These are phyloP conservation scores for Penicillium pancosmium DNA, from an alignment of 495 filamentous ascomycete genomes.

Conservation along the genomic window DNA sequence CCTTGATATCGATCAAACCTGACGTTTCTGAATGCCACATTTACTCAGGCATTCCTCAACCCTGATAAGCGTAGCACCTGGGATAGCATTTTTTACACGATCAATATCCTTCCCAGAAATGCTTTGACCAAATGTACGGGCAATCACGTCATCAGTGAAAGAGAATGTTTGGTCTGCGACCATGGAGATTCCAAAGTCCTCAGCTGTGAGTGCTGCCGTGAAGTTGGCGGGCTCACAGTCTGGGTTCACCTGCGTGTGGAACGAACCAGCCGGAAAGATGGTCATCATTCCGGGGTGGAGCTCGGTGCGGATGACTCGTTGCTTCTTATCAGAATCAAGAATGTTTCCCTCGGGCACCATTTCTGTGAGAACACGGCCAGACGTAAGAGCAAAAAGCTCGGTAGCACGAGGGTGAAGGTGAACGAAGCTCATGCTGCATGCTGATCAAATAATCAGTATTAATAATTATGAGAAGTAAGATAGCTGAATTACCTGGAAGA, in stretches of 20 bases:
- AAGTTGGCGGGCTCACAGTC: slow-evolving; percentile 38
- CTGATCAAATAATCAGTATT: slow-evolving; percentile 20
- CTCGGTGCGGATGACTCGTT: slow-evolving; percentile 28
- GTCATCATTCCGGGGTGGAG: slow-evolving; percentile 48
- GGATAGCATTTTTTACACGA: slow-evolving; percentile 24
- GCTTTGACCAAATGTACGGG: slow-evolving; percentile 24
- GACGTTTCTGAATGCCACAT: slow-evolving; percentile 26
- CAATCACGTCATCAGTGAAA: slow-evolving; percentile 26
- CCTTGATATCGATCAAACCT: background rate
- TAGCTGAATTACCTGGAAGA: slow-evolving; percentile 35
- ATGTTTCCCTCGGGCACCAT: slow-evolving; percentile 46
- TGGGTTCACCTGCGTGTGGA: slow-evolving; percentile 55
- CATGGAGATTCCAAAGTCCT: slow-evolving; percentile 28
- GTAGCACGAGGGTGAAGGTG: slow-evolving; percentile 45
- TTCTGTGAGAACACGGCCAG: slow-evolving; percentile 41
- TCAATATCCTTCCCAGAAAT: slow-evolving; percentile 34
- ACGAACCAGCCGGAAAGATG: slow-evolving; percentile 48
- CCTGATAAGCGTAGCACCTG: slow-evolving; percentile 16
- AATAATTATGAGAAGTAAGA: background rate
- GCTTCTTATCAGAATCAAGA: slow-evolving; percentile 24
- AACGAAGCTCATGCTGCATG: slow-evolving; percentile 51
- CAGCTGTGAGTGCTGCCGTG: slow-evolving; percentile 28
- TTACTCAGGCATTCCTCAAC: slow-evolving; percentile 33
- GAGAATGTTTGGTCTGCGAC: slow-evolving; percentile 23
- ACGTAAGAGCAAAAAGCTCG: slow-evolving; percentile 45